These are phyloP conservation scores for Phlegmacium glaucopus DNA, from an alignment of 768 basidiomycete genomes.

Conservation along the genomic window DNA sequence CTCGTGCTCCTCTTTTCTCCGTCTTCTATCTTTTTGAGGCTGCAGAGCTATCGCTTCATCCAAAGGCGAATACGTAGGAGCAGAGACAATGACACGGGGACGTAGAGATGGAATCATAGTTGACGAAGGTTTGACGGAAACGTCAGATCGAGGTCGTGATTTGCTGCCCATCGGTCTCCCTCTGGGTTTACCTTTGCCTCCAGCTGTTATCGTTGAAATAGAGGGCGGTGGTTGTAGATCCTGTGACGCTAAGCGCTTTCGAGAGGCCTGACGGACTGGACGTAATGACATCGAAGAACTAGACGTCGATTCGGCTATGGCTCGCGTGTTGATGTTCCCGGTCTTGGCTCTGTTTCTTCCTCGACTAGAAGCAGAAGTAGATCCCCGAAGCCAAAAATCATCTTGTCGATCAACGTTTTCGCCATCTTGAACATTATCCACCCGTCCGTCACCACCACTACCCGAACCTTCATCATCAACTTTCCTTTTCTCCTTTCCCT, in stretches of 20 bases:
- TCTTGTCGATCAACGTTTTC: not conserved
- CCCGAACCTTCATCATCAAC: not conserved
- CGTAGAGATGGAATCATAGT: conserved; percentile 23
- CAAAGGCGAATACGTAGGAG: conserved; percentile 4
- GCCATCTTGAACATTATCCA: not conserved
- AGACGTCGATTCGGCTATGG: not conserved
- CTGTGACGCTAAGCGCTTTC: conserved; percentile 1
- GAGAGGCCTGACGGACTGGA: conserved; percentile 4
- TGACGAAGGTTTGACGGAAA: not conserved
- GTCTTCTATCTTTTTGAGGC: not conserved
- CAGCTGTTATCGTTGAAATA: not conserved
- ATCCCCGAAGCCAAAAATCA: no score
- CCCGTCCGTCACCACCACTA: not conserved
- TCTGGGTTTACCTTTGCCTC: not conserved
- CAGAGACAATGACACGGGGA: conserved; percentile 5
- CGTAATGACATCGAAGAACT: not conserved
- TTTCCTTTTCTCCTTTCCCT: conserved; percentile 10
- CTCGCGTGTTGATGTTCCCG: not conserved
- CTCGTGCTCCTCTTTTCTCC: not conserved
- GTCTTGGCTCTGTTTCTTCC: not conserved
- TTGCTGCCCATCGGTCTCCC: conserved; percentile 4
- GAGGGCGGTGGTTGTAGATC: not conserved
- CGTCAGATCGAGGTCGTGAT: not conserved
- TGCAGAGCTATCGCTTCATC: conserved; percentile 7
- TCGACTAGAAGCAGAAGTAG: not conserved